Conservation (phyloP, 1,139 yeast species). For the Arxiozyma telluris region DNA sequence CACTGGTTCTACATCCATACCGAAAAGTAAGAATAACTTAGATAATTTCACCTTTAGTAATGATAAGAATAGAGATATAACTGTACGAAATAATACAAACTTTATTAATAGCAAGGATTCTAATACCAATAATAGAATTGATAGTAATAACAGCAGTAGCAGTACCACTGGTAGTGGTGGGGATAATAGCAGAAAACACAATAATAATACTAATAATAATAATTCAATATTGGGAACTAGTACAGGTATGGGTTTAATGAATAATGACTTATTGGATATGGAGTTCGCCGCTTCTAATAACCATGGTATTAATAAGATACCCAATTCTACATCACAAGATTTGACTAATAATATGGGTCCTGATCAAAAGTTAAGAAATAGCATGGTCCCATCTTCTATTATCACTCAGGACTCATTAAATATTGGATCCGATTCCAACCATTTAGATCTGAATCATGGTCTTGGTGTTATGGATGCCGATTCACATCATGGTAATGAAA, state of each 20-base stretch:
- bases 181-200: neutral
- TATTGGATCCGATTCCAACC: constrained; percentile 3
- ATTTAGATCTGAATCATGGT: constrained; percentile 8
- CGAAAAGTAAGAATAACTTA: neutral
- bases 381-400: neutral
- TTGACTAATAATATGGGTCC: neutral
- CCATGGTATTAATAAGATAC: neutral
- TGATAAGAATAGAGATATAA: constrained; percentile 1
- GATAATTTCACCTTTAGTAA: constrained; percentile 5
- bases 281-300: constrained; percentile 7
- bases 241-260: constrained; percentile 25
- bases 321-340: neutral
- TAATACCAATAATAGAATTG: constrained; percentile 3
- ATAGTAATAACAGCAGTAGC: neutral
- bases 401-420: constrained; percentile 1
- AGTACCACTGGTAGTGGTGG: no score
- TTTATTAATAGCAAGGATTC: constrained; percentile 4
- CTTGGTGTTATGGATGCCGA: constrained; percentile 33
- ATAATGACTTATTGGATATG: constrained; percentile 15
- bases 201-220: constrained; percentile 1
- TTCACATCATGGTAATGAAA: constrained; percentile 26
- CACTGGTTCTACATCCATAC: neutral
- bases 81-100: constrained; percentile 3
- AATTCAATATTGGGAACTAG: constrained; percentile 8
- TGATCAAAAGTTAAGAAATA: neutral